Evolutionary conservation across 108 stramenopile genomes (phyloP).

Genomic region (Epipyxis sp.): DNA sequence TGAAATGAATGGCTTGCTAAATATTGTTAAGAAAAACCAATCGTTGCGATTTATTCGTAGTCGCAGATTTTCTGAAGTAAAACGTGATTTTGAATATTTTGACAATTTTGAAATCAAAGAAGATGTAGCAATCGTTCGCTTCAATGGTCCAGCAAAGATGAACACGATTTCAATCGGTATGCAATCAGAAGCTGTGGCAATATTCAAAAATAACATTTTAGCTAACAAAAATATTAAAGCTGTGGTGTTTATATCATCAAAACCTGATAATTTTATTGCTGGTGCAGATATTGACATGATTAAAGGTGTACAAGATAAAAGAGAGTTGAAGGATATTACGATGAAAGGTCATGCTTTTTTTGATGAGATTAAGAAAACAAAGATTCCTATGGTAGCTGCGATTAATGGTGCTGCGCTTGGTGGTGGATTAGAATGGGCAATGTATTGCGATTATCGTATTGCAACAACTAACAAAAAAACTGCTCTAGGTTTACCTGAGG

Average conservation of each 20-base stretch:
- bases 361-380: conserved; percentile 46
- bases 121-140: conserved; percentile 79
- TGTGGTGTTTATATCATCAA: conserved; percentile 90
- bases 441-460: conserved; percentile 96
- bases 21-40: no score
- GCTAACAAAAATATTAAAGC: conserved; percentile 64
- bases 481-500: conserved; percentile 91
- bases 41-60: no score
- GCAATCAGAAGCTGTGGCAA: conserved; percentile 70
- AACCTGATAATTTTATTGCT: conserved; percentile 94
- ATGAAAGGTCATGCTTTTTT: conserved; percentile 53
- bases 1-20: no score
- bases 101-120: conserved; percentile 43
- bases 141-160: conserved; percentile 84
- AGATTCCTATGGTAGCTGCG: conserved; percentile 84
- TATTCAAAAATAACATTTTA: conserved; percentile 65
- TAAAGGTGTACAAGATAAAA: conserved; percentile 69
- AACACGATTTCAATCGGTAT: conserved; percentile 85
- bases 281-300: conserved; percentile 98
- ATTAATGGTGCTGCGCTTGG: conserved; percentile 94
- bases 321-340: conserved; percentile 67
- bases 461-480: conserved; percentile 84
- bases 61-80: no score
- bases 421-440: conserved; percentile 97
- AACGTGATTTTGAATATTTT: conserved; percentile 29